Evolutionary conservation across 139 green algal species (phyloP).

Genomic region (Eudorina sp.): DNA sequence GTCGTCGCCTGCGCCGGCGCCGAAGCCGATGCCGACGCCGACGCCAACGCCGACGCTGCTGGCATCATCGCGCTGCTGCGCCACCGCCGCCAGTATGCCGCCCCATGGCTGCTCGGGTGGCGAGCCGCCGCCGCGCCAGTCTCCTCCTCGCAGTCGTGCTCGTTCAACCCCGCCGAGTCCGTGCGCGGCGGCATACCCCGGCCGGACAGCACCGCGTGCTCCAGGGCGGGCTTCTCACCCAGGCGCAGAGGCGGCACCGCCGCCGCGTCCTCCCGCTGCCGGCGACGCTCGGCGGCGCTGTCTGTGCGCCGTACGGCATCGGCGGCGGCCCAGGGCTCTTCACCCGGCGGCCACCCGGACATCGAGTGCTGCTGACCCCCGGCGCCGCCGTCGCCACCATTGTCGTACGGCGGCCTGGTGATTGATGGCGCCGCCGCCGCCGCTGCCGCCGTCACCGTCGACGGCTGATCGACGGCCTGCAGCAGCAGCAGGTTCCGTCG

Average conservation of each 20-base stretch:
- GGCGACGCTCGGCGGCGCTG: not conserved
- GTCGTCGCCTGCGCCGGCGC: not conserved
- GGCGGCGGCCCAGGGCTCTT: not conserved
- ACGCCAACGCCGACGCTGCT: not conserved
- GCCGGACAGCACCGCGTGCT: too few relatives aligned
- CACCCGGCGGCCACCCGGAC: not conserved
- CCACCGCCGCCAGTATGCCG: not conserved
- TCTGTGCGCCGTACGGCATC: not conserved
- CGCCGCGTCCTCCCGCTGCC: not conserved
- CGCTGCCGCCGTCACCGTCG: not conserved
- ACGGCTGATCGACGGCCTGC: not conserved
- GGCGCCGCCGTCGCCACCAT: not conserved
- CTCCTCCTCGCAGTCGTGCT: not conserved
- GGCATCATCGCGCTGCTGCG: not conserved
- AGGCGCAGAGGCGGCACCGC: not conserved
- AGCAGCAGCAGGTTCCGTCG: slow-evolving; percentile 6
- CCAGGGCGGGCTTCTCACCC: not conserved
- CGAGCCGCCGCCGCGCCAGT: not conserved
- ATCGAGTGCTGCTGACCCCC: not conserved
- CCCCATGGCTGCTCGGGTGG: too few relatives aligned
- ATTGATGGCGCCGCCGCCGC: not conserved
- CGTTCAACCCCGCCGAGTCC: not conserved
- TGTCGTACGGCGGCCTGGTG: not conserved
- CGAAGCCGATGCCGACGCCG: too few relatives aligned
- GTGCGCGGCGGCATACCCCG: too few relatives aligned